Conservation (phyloP, 2,329 filamentous ascomycete species). For the Cryphonectria radicalis region DNA sequence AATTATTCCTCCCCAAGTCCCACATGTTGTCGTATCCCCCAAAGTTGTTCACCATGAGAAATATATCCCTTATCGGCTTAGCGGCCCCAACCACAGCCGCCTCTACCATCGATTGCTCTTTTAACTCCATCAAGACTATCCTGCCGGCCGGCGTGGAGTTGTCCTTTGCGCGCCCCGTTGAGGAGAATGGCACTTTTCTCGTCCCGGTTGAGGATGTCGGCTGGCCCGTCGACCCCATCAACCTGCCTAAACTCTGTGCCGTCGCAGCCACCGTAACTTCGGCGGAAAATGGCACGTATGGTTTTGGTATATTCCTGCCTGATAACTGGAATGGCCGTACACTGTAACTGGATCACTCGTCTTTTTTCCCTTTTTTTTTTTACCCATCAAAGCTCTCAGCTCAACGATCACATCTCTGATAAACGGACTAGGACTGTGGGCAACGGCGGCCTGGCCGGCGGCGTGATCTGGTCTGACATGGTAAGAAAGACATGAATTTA, state of each 20-base stretch:
- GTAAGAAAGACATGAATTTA: not conserved
- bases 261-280: not conserved
- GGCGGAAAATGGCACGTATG: not conserved
- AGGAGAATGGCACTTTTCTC: not conserved
- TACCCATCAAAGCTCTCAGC: not conserved
- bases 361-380: not conserved
- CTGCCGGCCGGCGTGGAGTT: not conserved
- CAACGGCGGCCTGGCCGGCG: conserved; percentile 40
- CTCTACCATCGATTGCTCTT: not conserved
- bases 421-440: conserved; percentile 5
- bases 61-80: not conserved
- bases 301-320: not conserved
- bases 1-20: not conserved
- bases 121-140: not conserved
- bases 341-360: not conserved
- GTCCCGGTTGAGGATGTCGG: not conserved
- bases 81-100: not conserved
- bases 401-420: not conserved
- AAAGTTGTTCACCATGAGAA: not conserved
- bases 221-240: not conserved
- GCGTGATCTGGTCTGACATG: conserved; percentile 34
- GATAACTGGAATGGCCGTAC: not conserved
- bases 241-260: not conserved
- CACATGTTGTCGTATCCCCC: not conserved
- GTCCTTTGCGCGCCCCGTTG: not conserved